Evolutionary conservation across 306 rosid species (phyloP).

Genomic region (Mimosa bimucronata): DNA sequence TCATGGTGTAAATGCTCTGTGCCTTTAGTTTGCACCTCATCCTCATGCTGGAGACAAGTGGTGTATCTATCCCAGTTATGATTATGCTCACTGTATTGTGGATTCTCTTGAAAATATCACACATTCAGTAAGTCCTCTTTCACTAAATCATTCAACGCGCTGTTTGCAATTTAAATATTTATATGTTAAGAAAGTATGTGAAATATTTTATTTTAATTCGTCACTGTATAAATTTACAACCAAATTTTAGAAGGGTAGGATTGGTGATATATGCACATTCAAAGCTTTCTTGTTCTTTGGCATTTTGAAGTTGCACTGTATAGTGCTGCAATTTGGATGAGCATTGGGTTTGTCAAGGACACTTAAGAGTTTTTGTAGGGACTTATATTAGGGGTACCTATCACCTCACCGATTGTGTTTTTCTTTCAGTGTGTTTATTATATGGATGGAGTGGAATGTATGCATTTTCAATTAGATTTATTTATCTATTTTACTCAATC

Average conservation of each 20-base stretch:
- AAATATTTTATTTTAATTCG: background rate
- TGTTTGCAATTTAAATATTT: background rate
- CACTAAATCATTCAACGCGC: constrained; percentile 7
- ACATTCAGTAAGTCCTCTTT: constrained; percentile 75
- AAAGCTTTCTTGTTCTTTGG: background rate
- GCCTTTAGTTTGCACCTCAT: constrained; percentile 82
- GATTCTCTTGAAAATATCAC: constrained; percentile 98
- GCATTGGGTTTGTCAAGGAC: background rate
- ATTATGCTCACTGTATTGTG: constrained; percentile 94
- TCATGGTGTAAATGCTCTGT: constrained; percentile 36
- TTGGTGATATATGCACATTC: background rate
- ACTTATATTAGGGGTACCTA: background rate
- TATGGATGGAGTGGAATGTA: background rate
- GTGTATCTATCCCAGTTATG: constrained; percentile 99
- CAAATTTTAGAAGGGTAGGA: background rate
- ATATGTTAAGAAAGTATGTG: background rate
- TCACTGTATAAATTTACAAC: background rate
- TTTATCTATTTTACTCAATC: background rate
- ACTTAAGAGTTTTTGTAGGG: background rate
- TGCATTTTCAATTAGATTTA: background rate
- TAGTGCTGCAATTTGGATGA: background rate
- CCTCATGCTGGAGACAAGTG: constrained; percentile 99
- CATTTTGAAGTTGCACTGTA: background rate
- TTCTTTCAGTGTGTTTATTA: background rate
- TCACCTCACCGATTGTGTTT: background rate